These are phyloP conservation scores for Mycena venus DNA, from an alignment of 768 basidiomycete genomes.

Conservation along the genomic window DNA sequence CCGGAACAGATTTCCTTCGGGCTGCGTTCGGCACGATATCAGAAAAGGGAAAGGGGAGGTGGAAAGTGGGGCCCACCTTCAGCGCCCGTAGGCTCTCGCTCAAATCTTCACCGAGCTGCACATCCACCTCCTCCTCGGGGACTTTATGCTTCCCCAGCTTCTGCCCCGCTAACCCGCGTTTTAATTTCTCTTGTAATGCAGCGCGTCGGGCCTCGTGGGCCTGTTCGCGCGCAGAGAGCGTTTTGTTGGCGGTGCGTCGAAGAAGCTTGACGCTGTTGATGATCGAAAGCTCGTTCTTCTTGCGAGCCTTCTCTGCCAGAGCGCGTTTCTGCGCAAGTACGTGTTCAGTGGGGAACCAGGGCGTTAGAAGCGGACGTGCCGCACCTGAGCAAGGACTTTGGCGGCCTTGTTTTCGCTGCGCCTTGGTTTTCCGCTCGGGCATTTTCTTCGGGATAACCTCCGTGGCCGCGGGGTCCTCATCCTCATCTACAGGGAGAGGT, in stretches of 20 bases:
- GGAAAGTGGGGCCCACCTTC: constrained; percentile 70
- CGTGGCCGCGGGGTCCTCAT: constrained; percentile 53
- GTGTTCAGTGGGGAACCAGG: not conserved
- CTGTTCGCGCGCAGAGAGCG: constrained; percentile 56
- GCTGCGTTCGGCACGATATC: constrained; percentile 63
- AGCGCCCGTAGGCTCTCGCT: constrained; percentile 86
- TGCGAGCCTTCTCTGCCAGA: constrained; percentile 68
- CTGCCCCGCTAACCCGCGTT: constrained; percentile 77
- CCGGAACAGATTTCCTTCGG: constrained; percentile 93
- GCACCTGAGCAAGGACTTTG: constrained; percentile 73
- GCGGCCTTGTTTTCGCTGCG: constrained; percentile 78
- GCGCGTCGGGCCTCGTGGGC: constrained; percentile 57
- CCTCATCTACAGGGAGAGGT: constrained; percentile 43
- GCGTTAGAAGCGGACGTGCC: constrained; percentile 31
- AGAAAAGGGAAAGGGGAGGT: not conserved
- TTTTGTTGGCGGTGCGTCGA: constrained; percentile 54
- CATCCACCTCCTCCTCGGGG: constrained; percentile 75
- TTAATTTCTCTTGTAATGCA: constrained; percentile 63
- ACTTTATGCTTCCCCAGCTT: constrained; percentile 87
- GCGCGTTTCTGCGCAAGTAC: constrained; percentile 66
- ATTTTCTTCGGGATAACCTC: constrained; percentile 54
- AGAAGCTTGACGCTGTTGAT: constrained; percentile 70
- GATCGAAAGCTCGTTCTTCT: constrained; percentile 72
- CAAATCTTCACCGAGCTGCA: constrained; percentile 92
- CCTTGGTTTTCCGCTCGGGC: constrained; percentile 57